Percentiles rank a stretch among this genome's conserved stretches.
phyloP scores from a whole-genome alignment of 305 asterid genomes.

The Fraxinus xanthoxyloides region DNA sequence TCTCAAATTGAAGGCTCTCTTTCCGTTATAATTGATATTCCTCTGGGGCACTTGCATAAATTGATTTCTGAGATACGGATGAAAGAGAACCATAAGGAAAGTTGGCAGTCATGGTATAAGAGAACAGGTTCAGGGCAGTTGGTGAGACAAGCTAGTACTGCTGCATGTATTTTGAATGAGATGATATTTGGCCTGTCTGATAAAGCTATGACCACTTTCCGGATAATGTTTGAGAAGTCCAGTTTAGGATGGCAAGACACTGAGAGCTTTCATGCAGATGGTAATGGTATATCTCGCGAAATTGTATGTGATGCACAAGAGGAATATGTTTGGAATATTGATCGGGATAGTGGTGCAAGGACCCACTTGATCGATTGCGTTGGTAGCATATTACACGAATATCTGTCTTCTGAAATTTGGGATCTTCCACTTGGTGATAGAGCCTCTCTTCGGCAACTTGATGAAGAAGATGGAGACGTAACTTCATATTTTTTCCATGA shows the following conservation, averaged over 20 bases:
- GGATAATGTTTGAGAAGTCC: slow-evolving; percentile 42
- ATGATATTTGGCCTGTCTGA: slow-evolving; percentile 85
- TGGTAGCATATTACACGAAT: slow-evolving; percentile 84
- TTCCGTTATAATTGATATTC: slow-evolving; percentile 67
- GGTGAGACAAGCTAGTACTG: slow-evolving; percentile 90
- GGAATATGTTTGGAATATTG: slow-evolving; percentile 38
- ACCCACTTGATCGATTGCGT: slow-evolving; percentile 64
- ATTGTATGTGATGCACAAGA: slow-evolving; percentile 29
- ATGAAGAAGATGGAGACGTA: slow-evolving; percentile 51
- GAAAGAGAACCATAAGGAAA: slow-evolving; percentile 59
- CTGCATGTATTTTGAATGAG: slow-evolving; percentile 86
- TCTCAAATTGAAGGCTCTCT: slow-evolving; percentile 65
- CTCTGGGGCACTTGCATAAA: slow-evolving; percentile 73
- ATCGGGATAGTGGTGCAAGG: slow-evolving; percentile 40
- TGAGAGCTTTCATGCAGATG: slow-evolving; percentile 29
- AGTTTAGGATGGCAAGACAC: slow-evolving; percentile 23
- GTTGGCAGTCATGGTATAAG: slow-evolving; percentile 85
- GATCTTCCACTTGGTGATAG: slow-evolving; percentile 68
- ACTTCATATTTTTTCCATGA: slow-evolving; percentile 66
- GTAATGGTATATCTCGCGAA: slow-evolving; percentile 16
- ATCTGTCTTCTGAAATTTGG: slow-evolving; percentile 92
- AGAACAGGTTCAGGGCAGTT: slow-evolving; percentile 75
- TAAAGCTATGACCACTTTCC: slow-evolving; percentile 45
- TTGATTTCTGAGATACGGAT: slow-evolving; percentile 64
- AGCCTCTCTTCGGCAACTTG: slow-evolving; percentile 45